phyloP scores from a whole-genome alignment of 2,329 filamentous ascomycete species.

The Aspergillus fumigatus region DNA sequence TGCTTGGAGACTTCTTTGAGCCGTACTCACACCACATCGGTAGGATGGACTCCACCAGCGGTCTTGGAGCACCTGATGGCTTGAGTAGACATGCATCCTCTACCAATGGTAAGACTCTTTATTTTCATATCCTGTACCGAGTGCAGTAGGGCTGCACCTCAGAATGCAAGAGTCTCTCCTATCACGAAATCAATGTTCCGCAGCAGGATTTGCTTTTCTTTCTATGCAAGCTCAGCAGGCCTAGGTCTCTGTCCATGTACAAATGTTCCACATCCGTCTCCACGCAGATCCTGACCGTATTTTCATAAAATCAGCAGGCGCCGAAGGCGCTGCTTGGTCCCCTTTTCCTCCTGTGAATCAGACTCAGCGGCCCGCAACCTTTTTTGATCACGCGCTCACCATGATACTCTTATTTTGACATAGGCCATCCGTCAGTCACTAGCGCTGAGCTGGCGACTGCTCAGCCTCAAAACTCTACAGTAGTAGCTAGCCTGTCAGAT shows the following conservation, averaged over 20 bases:
- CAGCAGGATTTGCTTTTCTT: neutral
- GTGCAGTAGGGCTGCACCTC: neutral
- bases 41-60: neutral
- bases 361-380: conserved; percentile 21
- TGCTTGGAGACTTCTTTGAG: neutral
- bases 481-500: neutral
- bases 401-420: conserved; percentile 17
- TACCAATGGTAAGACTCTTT: neutral
- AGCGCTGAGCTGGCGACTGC: conserved; percentile 29
- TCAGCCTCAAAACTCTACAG: conserved; percentile 17
- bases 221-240: neutral
- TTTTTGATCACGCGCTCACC: conserved; percentile 32
- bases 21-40: neutral
- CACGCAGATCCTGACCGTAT: conserved; percentile 2
- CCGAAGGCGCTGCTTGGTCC: neutral
- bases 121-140: neutral
- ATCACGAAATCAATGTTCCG: neutral
- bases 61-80: neutral
- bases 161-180: neutral
- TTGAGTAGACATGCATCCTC: neutral
- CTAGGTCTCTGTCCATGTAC: neutral
- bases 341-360: conserved; percentile 3
- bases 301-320: neutral
- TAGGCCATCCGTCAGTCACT: conserved; percentile 14
- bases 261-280: neutral